Evolutionary conservation across 2,329 filamentous ascomycete genomes (phyloP).

Genomic region (Ampelomyces quisqualis): DNA sequence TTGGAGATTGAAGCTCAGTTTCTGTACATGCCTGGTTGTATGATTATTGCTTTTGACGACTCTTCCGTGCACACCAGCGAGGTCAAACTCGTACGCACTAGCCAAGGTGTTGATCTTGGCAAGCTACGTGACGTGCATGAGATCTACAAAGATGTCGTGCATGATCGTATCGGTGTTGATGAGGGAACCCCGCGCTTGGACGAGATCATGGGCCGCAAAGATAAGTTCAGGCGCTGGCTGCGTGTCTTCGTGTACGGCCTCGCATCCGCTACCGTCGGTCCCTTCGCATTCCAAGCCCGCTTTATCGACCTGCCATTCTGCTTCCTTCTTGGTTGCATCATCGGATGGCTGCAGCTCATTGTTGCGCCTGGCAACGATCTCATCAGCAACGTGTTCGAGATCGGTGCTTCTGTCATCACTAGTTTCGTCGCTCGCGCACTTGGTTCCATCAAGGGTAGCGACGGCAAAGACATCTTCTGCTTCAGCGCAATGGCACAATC

Average conservation of each 20-base stretch:
- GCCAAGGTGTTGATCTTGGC: constrained; percentile 71
- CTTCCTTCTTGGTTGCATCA: constrained; percentile 71
- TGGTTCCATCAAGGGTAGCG: constrained; percentile 46
- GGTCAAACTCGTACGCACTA: constrained; percentile 69
- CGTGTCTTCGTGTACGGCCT: constrained; percentile 70
- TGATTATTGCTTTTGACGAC: constrained; percentile 91
- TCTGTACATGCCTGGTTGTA: constrained; percentile 85
- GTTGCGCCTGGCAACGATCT: constrained; percentile 72
- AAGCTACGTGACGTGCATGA: constrained; percentile 73
- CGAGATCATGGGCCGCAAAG: constrained; percentile 59
- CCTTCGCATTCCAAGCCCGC: constrained; percentile 76
- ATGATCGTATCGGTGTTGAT: constrained; percentile 71
- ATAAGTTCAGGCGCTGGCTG: constrained; percentile 53
- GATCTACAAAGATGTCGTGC: constrained; percentile 80
- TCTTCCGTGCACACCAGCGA: constrained; percentile 72
- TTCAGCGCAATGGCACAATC: constrained; percentile 55
- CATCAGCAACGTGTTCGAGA: constrained; percentile 58
- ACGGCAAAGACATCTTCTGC: constrained; percentile 50
- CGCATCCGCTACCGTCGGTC: constrained; percentile 73
- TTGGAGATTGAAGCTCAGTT: constrained; percentile 88
- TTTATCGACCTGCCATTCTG: constrained; percentile 76
- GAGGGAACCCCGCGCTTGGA: constrained; percentile 66
- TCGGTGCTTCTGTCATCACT: constrained; percentile 52
- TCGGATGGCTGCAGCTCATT: constrained; percentile 73
- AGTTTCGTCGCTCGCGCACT: constrained; percentile 53